These are phyloP conservation scores for Phlebopus sp. DNA, from an alignment of 1,284 basidiomycete species.

Conservation along the genomic window DNA sequence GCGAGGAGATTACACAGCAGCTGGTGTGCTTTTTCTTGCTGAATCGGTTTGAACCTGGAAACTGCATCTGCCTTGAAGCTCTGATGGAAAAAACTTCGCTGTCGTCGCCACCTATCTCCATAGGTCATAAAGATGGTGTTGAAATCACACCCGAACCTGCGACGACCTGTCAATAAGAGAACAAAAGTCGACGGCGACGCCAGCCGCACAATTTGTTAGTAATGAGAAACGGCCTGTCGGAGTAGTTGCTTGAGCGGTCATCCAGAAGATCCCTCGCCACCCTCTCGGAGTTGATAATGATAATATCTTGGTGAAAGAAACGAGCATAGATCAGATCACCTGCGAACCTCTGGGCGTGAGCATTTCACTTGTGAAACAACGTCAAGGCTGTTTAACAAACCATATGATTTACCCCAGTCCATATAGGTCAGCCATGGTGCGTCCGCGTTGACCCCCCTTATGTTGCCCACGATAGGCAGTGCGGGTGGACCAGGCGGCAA, in stretches of 20 bases:
- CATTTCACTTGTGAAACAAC: neutral
- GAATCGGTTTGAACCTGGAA: slow-evolving; percentile 27
- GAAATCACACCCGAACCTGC: slow-evolving; percentile 42
- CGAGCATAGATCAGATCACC: slow-evolving; percentile 32
- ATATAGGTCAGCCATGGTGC: slow-evolving; percentile 20
- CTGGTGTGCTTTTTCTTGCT: slow-evolving; percentile 31
- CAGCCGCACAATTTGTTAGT: slow-evolving; percentile 15
- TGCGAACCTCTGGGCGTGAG: slow-evolving; percentile 1
- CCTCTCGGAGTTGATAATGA: slow-evolving; percentile 39
- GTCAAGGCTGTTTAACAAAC: slow-evolving; percentile 3
- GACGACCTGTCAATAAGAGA: slow-evolving; percentile 16
- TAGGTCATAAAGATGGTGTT: slow-evolving; percentile 36
- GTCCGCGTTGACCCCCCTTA: slow-evolving; percentile 7
- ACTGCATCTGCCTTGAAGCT: slow-evolving; percentile 27
- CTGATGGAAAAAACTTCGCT: slow-evolving; percentile 37
- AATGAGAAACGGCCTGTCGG: slow-evolving; percentile 32
- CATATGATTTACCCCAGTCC: slow-evolving; percentile 16
- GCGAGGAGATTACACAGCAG: slow-evolving; percentile 34
- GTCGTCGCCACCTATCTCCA: slow-evolving; percentile 39
- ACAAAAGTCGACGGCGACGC: slow-evolving; percentile 14
- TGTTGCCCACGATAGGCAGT: slow-evolving; percentile 19
- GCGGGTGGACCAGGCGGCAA: slow-evolving; percentile 23
- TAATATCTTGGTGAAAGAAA: slow-evolving; percentile 30
- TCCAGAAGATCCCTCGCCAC: slow-evolving; percentile 40
- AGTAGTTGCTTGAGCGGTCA: slow-evolving; percentile 38